Evolutionary conservation across 108 stramenopile genomes (phyloP).

Genomic region (Nitzschia putrida): DNA sequence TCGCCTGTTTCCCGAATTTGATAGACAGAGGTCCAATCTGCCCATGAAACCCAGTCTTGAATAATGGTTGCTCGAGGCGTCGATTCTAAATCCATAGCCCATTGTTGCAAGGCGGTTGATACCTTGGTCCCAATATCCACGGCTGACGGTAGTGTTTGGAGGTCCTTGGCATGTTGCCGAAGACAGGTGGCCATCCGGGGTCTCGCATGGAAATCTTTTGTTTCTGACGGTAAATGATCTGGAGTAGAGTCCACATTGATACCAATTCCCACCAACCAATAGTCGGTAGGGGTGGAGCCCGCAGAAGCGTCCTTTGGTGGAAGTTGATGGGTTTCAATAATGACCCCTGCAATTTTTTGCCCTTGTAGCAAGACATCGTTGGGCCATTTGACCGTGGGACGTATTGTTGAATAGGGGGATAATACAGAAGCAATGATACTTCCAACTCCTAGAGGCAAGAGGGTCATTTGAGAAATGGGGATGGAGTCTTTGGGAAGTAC

Average conservation of each 20-base stretch:
- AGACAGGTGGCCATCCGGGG: constrained; percentile 69
- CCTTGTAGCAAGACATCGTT: constrained; percentile 86
- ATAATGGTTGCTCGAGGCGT: constrained; percentile 13
- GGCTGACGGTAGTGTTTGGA: constrained; percentile 7
- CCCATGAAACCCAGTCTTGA: constrained; percentile 38
- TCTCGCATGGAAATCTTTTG: constrained; percentile 25
- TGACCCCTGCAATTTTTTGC: constrained; percentile 54
- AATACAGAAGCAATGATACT: constrained; percentile 40
- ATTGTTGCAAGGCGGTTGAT: constrained; percentile 17
- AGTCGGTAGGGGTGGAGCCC: constrained; percentile 27
- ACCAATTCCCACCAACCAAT: constrained; percentile 87
- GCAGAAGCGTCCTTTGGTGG: background rate
- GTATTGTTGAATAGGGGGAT: background rate
- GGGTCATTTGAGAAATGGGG: constrained; percentile 32
- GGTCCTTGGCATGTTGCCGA: constrained; percentile 39
- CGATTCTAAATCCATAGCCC: background rate
- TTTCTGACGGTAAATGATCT: constrained; percentile 48
- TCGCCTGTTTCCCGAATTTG: constrained; percentile 41
- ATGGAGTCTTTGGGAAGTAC: constrained; percentile 32
- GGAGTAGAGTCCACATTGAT: constrained; percentile 86
- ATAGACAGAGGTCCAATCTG: constrained; percentile 37
- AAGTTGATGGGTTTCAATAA: constrained; percentile 56
- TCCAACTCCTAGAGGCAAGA: constrained; percentile 51
- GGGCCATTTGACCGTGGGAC: constrained; percentile 83
- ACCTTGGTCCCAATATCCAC: constrained; percentile 25